Evolutionary conservation across 495 filamentous ascomycete species (phyloP).

Genomic region (Neurospora hispaniola): DNA sequence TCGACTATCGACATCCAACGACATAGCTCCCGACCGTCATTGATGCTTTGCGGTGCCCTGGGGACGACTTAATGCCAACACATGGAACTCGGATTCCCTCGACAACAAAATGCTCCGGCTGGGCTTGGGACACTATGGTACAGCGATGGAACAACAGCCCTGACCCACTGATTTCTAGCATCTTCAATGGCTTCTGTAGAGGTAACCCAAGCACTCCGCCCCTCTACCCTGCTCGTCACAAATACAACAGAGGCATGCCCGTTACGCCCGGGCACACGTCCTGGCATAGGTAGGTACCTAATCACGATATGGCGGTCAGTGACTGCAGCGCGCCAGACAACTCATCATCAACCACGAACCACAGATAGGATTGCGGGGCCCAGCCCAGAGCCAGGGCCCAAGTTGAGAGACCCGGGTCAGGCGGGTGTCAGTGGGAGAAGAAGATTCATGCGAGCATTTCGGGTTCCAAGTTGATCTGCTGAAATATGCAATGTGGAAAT

Average conservation of each 20-base stretch:
- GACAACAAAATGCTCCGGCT: not conserved
- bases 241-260: not conserved
- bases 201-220: slow-evolving; percentile 11
- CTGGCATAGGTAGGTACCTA: not conserved
- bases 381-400: not conserved
- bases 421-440: not conserved
- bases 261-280: not conserved
- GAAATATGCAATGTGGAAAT: not conserved
- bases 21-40: not conserved
- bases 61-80: not conserved
- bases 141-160: slow-evolving; percentile 13
- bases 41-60: not conserved
- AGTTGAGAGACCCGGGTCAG: not conserved
- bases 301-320: slow-evolving; percentile 15
- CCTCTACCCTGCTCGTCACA: not conserved
- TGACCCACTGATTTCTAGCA: slow-evolving; percentile 6
- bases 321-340: slow-evolving; percentile 3
- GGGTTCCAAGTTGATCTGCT: not conserved
- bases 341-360: not conserved
- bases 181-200: slow-evolving; percentile 9
- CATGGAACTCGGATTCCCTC: not conserved
- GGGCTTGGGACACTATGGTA: slow-evolving; percentile 9
- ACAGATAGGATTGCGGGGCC: not conserved
- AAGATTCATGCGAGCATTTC: not conserved
- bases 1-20: not conserved